Percentiles rank a stretch among this genome's conserved stretches.
These are phyloP conservation scores for Lithospermum erythrorhizon DNA, from an alignment of 257 asterid genomes.

Conservation along the genomic window DNA sequence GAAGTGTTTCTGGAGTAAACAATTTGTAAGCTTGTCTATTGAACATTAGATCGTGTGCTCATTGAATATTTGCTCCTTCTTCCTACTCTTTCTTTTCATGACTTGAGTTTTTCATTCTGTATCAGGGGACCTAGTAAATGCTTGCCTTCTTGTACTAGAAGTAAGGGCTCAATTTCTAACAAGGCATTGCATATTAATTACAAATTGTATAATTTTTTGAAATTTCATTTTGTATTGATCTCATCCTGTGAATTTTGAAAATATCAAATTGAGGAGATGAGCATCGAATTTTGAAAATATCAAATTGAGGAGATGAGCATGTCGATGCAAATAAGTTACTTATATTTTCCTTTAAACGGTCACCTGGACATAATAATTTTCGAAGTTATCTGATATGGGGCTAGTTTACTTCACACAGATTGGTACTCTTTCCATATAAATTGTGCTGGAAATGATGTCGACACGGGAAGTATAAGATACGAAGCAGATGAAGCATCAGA, in stretches of 20 bases:
- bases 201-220: not conserved
- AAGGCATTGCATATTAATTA: not conserved
- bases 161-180: not conserved
- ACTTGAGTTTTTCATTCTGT: not conserved
- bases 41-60: not conserved
- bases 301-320: too few relatives aligned
- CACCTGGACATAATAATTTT: too few relatives aligned
- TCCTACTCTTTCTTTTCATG: not conserved
- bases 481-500: slow-evolving; percentile 30
- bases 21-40: slow-evolving; percentile 21
- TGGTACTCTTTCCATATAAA: slow-evolving; percentile 37
- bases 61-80: not conserved
- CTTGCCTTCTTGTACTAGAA: not conserved
- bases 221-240: not conserved
- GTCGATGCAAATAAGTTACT: too few relatives aligned
- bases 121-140: not conserved
- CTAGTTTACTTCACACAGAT: slow-evolving; percentile 18
- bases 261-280: too few relatives aligned
- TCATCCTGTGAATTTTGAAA: not conserved
- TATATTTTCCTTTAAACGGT: too few relatives aligned
- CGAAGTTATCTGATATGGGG: not conserved
- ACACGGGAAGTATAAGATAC: slow-evolving; percentile 19
- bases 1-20: slow-evolving; percentile 30
- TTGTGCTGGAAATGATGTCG: slow-evolving; percentile 33
- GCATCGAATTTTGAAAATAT: not conserved